A percentile compares a stretch with the other conserved stretches of the same genome.
Evolutionary conservation across 495 filamentous ascomycete genomes (phyloP).

Genomic region (Penicillium ucsense): DNA sequence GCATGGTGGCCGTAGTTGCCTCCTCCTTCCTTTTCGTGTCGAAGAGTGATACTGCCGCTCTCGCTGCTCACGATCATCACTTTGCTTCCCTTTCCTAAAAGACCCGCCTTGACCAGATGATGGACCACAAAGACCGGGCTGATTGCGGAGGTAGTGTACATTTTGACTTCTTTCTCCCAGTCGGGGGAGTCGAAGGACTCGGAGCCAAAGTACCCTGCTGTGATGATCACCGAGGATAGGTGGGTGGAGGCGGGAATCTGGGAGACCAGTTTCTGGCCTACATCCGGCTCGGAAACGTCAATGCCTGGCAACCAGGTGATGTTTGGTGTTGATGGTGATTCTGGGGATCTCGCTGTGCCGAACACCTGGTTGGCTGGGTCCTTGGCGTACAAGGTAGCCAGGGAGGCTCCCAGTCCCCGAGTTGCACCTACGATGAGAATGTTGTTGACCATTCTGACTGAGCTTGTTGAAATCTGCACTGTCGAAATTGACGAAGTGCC

Average conservation of each 20-base stretch:
- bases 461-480: not conserved
- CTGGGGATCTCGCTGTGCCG: conserved; percentile 46
- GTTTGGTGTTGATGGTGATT: conserved; percentile 22
- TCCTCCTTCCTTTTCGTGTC: conserved; percentile 57
- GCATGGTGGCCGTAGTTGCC: conserved; percentile 69
- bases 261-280: conserved; percentile 40
- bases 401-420: conserved; percentile 53
- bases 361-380: conserved; percentile 41
- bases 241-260: conserved; percentile 32
- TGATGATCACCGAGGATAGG: conserved; percentile 53
- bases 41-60: conserved; percentile 56
- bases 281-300: conserved; percentile 46
- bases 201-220: conserved; percentile 57
- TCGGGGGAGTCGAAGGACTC: conserved; percentile 54
- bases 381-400: conserved; percentile 48
- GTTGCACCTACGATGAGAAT: conserved; percentile 60
- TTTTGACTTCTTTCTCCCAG: conserved; percentile 54
- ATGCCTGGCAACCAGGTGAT: conserved; percentile 43
- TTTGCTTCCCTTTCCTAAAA: conserved; percentile 45
- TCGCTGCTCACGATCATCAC: conserved; percentile 59
- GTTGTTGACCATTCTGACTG: conserved; percentile 18
- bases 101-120: conserved; percentile 42
- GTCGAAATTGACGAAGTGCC: no score
- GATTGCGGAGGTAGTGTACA: conserved; percentile 62
- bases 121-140: conserved; percentile 59